A percentile compares a stretch with the other conserved stretches of the same genome.
These are phyloP conservation scores for Collybia mongolica DNA, from an alignment of 768 basidiomycete genomes.

Conservation along the genomic window DNA sequence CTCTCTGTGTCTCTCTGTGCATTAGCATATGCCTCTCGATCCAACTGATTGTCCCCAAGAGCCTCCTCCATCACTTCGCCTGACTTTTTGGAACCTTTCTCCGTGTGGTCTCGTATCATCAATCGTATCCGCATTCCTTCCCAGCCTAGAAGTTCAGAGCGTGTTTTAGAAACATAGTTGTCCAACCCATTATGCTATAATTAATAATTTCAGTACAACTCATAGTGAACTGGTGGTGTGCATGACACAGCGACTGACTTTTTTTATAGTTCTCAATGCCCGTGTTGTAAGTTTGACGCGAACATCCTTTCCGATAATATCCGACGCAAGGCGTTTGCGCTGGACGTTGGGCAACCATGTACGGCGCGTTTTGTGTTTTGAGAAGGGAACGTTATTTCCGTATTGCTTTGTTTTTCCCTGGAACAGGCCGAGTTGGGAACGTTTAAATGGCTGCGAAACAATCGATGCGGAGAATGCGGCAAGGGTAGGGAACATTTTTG, in stretches of 20 bases:
- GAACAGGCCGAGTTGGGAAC: slow-evolving; percentile 77
- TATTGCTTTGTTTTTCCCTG: slow-evolving; percentile 78
- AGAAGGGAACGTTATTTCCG: slow-evolving; percentile 90
- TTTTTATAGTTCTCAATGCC: slow-evolving; percentile 80
- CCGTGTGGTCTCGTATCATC: slow-evolving; percentile 22
- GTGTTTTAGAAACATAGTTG: slow-evolving; percentile 56
- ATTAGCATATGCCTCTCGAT: no score
- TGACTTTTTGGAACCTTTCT: slow-evolving; percentile 5
- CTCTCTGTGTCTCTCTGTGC: not conserved
- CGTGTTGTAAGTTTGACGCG: slow-evolving; percentile 72
- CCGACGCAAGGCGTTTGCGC: slow-evolving; percentile 68
- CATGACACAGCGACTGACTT: slow-evolving; percentile 41
- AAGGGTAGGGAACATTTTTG: slow-evolving; percentile 25
- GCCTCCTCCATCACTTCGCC: slow-evolving; percentile 4
- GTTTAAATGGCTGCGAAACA: slow-evolving; percentile 75
- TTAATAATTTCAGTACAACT: no score
- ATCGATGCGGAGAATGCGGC: slow-evolving; percentile 25
- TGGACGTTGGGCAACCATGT: slow-evolving; percentile 91
- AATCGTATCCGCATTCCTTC: slow-evolving; percentile 51
- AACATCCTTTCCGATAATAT: slow-evolving; percentile 55
- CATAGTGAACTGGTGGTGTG: no score
- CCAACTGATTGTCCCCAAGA: not conserved
- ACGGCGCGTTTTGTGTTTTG: slow-evolving; percentile 83
- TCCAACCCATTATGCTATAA: slow-evolving; percentile 68
- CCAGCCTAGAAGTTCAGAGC: slow-evolving; percentile 34